Conservation (phyloP, 768 basidiomycete species). For the Neoboletus subvelutipes region DNA sequence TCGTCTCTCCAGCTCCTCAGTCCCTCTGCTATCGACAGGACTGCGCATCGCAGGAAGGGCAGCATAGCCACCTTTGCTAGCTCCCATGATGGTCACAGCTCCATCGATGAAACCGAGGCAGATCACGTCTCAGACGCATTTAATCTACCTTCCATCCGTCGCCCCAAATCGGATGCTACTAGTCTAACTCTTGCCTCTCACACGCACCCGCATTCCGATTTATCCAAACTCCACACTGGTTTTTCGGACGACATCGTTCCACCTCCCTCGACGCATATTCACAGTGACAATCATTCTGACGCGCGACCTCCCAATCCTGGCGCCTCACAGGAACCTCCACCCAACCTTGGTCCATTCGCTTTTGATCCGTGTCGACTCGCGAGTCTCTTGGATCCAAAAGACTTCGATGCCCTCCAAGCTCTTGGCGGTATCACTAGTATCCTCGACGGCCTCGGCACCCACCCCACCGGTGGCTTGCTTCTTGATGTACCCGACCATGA, state of each 20-base stretch:
- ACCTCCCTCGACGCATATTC: slow-evolving; percentile 22
- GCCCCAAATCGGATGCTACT: slow-evolving; percentile 35
- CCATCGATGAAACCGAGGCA: slow-evolving; percentile 48
- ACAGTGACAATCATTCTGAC: slow-evolving; percentile 24
- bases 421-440: slow-evolving; percentile 74
- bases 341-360: slow-evolving; percentile 68
- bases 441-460: slow-evolving; percentile 71
- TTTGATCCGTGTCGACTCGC: slow-evolving; percentile 78
- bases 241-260: slow-evolving; percentile 7
- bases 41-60: slow-evolving; percentile 50
- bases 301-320: slow-evolving; percentile 22
- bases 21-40: slow-evolving; percentile 34
- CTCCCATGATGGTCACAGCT: slow-evolving; percentile 36
- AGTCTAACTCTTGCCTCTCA: slow-evolving; percentile 37
- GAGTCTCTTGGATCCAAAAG: slow-evolving; percentile 88
- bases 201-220: slow-evolving; percentile 40
- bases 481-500: background rate
- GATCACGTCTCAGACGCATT: slow-evolving; percentile 38
- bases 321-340: slow-evolving; percentile 38
- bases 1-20: slow-evolving; percentile 52
- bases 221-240: slow-evolving; percentile 21
- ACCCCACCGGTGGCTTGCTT: slow-evolving; percentile 47
- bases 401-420: slow-evolving; percentile 55
- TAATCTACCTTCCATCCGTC: slow-evolving; percentile 32
- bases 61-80: slow-evolving; percentile 59